phyloP scores from a whole-genome alignment of 225 moss, liverwort and hornwort genomes.

The Physcomitrium patens region DNA sequence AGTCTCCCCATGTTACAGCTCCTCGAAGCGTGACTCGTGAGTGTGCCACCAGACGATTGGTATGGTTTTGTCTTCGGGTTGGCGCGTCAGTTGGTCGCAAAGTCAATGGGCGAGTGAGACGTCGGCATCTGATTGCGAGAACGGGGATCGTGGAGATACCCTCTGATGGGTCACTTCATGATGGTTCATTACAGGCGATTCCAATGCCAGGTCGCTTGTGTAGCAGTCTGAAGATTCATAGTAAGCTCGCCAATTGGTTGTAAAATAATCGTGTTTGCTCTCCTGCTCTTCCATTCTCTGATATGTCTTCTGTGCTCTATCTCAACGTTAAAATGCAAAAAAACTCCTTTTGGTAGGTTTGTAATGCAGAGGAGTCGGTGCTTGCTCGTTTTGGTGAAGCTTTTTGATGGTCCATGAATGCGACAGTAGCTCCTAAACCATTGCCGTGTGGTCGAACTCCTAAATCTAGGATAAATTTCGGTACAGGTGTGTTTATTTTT shows the following conservation, averaged over 20 bases:
- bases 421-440: too few species aligned
- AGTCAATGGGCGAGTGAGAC: conserved; percentile 50
- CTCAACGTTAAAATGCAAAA: too few species aligned
- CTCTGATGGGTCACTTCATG: conserved; percentile 38
- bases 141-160: conserved; percentile 52
- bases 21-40: not conserved
- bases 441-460: too few species aligned
- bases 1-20: not conserved
- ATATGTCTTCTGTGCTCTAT: too few species aligned
- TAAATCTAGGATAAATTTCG: too few species aligned
- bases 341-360: too few species aligned
- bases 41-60: conserved; percentile 10
- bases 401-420: too few species aligned
- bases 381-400: too few species aligned
- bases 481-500: not conserved
- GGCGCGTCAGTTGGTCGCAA: conserved; percentile 42
- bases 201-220: conserved; percentile 51
- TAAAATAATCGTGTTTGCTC: too few species aligned
- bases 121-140: conserved; percentile 45
- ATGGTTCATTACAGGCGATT: conserved; percentile 34
- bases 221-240: conserved; percentile 35
- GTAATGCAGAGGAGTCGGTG: too few species aligned
- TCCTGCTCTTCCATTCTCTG: too few species aligned
- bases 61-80: conserved; percentile 14
- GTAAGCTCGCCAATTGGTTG: too few species aligned